Evolutionary conservation across 2,329 filamentous ascomycete genomes (phyloP).

Genomic region (Penicillium sp.): DNA sequence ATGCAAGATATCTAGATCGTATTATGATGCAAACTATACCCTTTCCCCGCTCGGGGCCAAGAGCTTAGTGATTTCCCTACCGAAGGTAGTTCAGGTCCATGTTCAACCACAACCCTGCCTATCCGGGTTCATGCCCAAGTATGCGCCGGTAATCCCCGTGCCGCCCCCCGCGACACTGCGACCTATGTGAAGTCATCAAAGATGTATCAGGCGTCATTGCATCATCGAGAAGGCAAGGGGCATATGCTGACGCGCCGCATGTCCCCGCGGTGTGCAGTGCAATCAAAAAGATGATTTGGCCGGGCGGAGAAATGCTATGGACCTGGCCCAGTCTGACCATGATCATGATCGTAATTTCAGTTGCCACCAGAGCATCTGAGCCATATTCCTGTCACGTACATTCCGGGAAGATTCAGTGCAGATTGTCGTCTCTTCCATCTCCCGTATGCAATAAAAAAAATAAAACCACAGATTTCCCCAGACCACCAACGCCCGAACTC

Average conservation of each 20-base stretch:
- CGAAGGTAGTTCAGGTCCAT: no score
- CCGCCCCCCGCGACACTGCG: neutral
- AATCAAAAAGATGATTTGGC: neutral
- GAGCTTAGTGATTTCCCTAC: neutral
- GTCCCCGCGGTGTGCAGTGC: neutral
- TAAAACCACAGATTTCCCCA: conserved; percentile 1
- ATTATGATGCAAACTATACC: neutral
- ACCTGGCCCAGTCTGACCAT: neutral
- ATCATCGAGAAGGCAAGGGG: no score
- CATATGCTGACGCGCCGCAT: neutral
- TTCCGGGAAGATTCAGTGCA: neutral
- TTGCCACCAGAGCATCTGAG: neutral
- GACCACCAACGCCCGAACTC: conserved; percentile 15
- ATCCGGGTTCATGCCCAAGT: neutral
- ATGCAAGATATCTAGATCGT: neutral
- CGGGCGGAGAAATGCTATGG: neutral
- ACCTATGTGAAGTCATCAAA: conserved; percentile 4
- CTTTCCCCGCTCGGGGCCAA: conserved; percentile 11
- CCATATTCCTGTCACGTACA: neutral
- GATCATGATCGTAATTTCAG: neutral
- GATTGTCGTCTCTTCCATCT: neutral
- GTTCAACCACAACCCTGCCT: neutral
- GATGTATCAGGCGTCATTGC: neutral
- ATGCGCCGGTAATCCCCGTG: conserved; percentile 6
- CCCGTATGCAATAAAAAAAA: conserved; percentile 11